These are phyloP conservation scores for Alternaria arborescens DNA, from an alignment of 2,329 filamentous ascomycete genomes.

Conservation along the genomic window DNA sequence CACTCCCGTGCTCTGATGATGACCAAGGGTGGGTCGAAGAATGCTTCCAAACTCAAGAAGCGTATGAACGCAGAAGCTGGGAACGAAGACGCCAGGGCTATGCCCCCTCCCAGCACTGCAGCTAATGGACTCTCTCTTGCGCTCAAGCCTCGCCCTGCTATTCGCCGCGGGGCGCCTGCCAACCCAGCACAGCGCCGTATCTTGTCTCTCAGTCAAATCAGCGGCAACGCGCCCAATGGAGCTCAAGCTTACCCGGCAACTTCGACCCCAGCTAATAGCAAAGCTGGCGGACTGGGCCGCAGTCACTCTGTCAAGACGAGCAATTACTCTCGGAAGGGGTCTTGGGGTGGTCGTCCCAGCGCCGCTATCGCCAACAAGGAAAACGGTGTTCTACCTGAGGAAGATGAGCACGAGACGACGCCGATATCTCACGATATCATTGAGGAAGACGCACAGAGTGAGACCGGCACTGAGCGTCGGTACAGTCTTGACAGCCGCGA, in stretches of 20 bases:
- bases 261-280: conserved; percentile 44
- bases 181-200: conserved; percentile 71
- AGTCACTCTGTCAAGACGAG: conserved; percentile 53
- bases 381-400: conserved; percentile 57
- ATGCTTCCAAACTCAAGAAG: conserved; percentile 48
- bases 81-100: conserved; percentile 47
- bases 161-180: conserved; percentile 50
- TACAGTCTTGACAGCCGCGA: conserved; percentile 47
- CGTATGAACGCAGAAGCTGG: conserved; percentile 40
- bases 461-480: conserved; percentile 53
- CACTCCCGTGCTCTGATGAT: conserved; percentile 92
- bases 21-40: conserved; percentile 64
- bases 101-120: conserved; percentile 46
- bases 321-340: conserved; percentile 45
- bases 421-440: conserved; percentile 33
- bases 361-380: conserved; percentile 55
- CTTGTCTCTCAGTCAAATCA: conserved; percentile 89
- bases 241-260: conserved; percentile 49
- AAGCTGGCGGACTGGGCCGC: conserved; percentile 61
- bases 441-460: conserved; percentile 45
- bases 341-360: conserved; percentile 47
- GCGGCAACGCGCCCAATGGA: conserved; percentile 70
- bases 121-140: conserved; percentile 54
- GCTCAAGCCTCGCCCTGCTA: conserved; percentile 59
- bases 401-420: conserved; percentile 49